Base-by-base conservation (phyloP, 1,139 yeast genomes). In the Scheffersomyces quercinus region DNA sequence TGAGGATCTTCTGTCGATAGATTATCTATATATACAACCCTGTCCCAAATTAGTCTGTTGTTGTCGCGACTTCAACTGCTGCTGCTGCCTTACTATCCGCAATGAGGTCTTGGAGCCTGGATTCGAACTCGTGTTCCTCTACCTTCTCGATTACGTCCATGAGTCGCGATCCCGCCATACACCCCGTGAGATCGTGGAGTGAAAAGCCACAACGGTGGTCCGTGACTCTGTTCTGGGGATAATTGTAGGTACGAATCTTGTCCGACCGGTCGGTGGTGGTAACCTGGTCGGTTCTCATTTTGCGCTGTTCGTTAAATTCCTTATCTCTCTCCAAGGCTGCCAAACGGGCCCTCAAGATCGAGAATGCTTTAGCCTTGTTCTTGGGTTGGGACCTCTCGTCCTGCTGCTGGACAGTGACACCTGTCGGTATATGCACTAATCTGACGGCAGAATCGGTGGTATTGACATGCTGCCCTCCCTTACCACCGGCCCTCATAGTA, bases 381-480 rank as follows among this genome's bases (percentile, higher is more conserved):
- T 85, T 81, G 44, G 95, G 97, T 65, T 93, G 99, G 0, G 97
- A 90, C 49, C 99, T 70, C 59, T 90, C 97, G 60, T 93, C 97
- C 62, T 95, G 99, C 73, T 93, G 95, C 43, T 83, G 76, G 3
- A 93, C 97, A 11, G 82, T 84, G 36, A 89, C 82, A 3, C 98
- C 97, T 0, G 97, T 84, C 2, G 99, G 98, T 14, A 86, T 73
- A 66, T 93, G 99, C 0, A 95, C 90, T 32, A 95, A 69, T 55
- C 99, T 76, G 14, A 93, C 98, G 0, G 99, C 99, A 1, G 97
- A 89, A 62, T 93, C 99, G 0, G 99, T 93, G 14, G 97, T 93
- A 60, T 95, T 93, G 38, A 93, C 99, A 61, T 95, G 99, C 67
- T 93, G 99, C 0, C 99, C 99, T 43, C 99, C 99, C 51, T 95